Evolutionary conservation across 2,329 filamentous ascomycete species (phyloP).

Genomic region (Aspergillus hiratsukae): DNA sequence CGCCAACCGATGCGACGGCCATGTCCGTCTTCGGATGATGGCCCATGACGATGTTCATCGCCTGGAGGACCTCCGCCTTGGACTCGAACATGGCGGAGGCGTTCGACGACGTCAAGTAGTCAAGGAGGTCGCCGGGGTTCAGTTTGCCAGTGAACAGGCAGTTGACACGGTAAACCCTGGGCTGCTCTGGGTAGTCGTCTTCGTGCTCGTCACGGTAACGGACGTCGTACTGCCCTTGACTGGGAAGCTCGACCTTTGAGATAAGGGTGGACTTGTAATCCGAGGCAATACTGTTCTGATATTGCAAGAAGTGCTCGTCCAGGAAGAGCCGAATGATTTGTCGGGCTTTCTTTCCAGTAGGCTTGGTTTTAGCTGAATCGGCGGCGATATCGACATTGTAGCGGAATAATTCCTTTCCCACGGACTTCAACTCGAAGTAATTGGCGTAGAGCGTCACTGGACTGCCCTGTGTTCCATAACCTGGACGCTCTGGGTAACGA

Average conservation of each 20-base stretch:
- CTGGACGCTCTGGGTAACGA: slow-evolving; percentile 33
- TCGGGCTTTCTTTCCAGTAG: slow-evolving; percentile 42
- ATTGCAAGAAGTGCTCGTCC: slow-evolving; percentile 30
- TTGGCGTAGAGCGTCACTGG: slow-evolving; percentile 35
- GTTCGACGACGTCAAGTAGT: slow-evolving; percentile 39
- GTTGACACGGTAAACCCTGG: slow-evolving; percentile 33
- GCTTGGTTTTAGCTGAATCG: slow-evolving; percentile 21
- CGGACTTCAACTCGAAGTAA: slow-evolving; percentile 35
- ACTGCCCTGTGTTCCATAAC: slow-evolving; percentile 32
- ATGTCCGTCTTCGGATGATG: slow-evolving; percentile 42
- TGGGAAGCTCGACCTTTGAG: slow-evolving; percentile 24
- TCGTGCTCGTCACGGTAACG: slow-evolving; percentile 35
- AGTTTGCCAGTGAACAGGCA: slow-evolving; percentile 32
- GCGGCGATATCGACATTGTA: slow-evolving; percentile 37
- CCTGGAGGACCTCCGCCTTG: slow-evolving; percentile 51
- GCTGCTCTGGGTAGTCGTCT: slow-evolving; percentile 27
- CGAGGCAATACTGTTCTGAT: slow-evolving; percentile 30
- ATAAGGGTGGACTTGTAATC: slow-evolving; percentile 40
- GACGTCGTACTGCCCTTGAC: slow-evolving; percentile 22
- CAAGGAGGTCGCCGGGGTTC: slow-evolving; percentile 39
- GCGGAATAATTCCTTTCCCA: slow-evolving; percentile 35
- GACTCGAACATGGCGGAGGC: slow-evolving; percentile 35
- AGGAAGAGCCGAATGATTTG: slow-evolving; percentile 47
- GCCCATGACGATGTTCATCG: slow-evolving; percentile 55
- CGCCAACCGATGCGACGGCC: slow-evolving; percentile 44